A percentile compares a stretch with the other conserved stretches of the same genome.
Conservation (phyloP, 129 eudicot species). For the Calendula officinalis region DNA sequence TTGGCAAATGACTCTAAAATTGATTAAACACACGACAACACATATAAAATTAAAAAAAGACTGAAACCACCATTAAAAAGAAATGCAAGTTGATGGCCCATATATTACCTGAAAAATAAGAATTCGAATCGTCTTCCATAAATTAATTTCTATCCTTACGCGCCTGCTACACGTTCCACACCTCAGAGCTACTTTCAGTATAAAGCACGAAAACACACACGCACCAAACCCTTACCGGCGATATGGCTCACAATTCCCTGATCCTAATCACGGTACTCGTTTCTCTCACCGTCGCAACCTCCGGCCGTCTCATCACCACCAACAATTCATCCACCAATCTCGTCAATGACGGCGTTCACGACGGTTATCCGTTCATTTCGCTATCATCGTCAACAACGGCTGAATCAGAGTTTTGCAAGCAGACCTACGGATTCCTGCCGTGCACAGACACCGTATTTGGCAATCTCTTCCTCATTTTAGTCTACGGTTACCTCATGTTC, state of each 20-base stretch:
- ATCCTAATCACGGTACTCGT: constrained; percentile 25
- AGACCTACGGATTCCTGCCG: constrained; percentile 75
- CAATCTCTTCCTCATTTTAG: constrained; percentile 50
- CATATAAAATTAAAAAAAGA: not conserved
- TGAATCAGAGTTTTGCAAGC: constrained; percentile 41
- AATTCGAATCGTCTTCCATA: constrained; percentile 11
- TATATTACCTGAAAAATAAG: not conserved
- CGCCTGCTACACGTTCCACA: constrained; percentile 28
- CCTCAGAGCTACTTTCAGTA: not conserved
- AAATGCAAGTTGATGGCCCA: constrained; percentile 19
- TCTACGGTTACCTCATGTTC: constrained; percentile 75
- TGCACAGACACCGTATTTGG: constrained; percentile 62
- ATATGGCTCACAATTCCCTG: constrained; percentile 23
- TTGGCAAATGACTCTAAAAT: too few species aligned
- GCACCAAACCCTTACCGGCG: not conserved
- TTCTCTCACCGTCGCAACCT: constrained; percentile 16
- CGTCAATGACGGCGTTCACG: constrained; percentile 42
- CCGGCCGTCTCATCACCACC: constrained; percentile 43
- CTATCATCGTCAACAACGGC: constrained; percentile 8
- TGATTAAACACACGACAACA: not conserved
- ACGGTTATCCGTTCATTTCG: constrained; percentile 17
- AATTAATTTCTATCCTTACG: constrained; percentile 14
- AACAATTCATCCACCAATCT: constrained; percentile 25
- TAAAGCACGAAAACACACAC: constrained; percentile 24
- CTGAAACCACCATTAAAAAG: not conserved